Base-by-base conservation (phyloP, 164 flowering plant genomes). In the Dillenia suffruticosa region DNA sequence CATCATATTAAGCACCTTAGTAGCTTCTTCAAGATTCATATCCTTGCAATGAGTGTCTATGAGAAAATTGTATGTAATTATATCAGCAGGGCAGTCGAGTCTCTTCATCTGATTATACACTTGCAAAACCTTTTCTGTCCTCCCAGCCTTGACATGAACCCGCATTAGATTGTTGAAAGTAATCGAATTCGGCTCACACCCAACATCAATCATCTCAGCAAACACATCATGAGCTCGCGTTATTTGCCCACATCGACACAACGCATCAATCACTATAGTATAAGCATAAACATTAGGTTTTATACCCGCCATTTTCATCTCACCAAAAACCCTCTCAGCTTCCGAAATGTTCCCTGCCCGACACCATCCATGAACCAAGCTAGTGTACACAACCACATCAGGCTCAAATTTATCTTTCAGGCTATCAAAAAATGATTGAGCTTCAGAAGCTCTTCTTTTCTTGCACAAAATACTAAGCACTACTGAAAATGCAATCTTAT, bases 41-140 rank as follows among this genome's bases (percentile, higher is more conserved):
- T 86, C 96, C 68, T 67, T 76, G 66, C 95, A 89, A 68, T 91
- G 97, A 70, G 61, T 55, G 44, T 85, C 95, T 3, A 94, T 88
- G 46, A 94, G 76, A 64, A 87, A 94, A 54, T 94, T 91, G 65
- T 86, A 88, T 0, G 93, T 89, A 44, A 94, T 81, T 3, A 75
- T 71, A 61, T 94, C 99, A 1, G 93, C 72, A 9, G 64, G 43
- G 48, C 91, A 86, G 0, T 78, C 74, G 12, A 89, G 81, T 61
- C 76, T 70, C 85, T 78, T 86, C 99, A 94, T 94, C 67, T 94
- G 95, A 56, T 91, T 94, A 74, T 84, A 84, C 9, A 91, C 95
- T 64, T 91, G 95, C 75, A 89, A 44, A 1, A 81, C 99, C 80
- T 88, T 89, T 67, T 87, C 93, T 0, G 90, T 90, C 58, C 88